Conservation (phyloP, 2,329 filamentous ascomycete species). For the Verticillium isaacii region DNA sequence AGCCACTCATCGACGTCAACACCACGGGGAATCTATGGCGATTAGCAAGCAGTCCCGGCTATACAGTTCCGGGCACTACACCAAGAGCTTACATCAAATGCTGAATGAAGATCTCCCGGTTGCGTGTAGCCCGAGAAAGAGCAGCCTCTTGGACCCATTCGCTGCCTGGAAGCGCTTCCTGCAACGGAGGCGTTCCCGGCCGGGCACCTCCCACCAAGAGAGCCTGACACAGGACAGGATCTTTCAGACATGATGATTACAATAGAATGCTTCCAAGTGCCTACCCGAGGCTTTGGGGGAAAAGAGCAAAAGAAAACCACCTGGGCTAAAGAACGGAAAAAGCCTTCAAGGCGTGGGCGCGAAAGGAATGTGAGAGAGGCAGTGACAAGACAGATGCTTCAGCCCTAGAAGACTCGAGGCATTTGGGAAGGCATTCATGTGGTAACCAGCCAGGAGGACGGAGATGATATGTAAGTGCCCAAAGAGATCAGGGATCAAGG, state of each 20-base stretch:
- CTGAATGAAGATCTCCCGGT: constrained; percentile 21
- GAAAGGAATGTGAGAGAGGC: not conserved
- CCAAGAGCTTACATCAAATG: constrained; percentile 27
- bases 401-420: not conserved
- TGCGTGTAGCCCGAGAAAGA: constrained; percentile 25
- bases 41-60: not conserved
- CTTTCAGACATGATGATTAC: constrained; percentile 24
- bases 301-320: not conserved
- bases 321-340: not conserved
- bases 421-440: not conserved
- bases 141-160: constrained; percentile 24
- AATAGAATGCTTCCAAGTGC: not conserved
- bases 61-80: not conserved
- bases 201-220: constrained; percentile 19
- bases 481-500: not conserved
- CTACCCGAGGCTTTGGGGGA: not conserved
- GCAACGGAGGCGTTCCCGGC: constrained; percentile 5
- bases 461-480: not conserved
- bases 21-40: constrained; percentile 36
- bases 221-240: constrained; percentile 27
- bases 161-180: constrained; percentile 5
- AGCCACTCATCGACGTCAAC: constrained; percentile 42
- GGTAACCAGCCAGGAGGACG: not conserved
- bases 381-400: not conserved
- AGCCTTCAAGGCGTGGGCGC: not conserved